Percentiles rank a stretch among this genome's conserved stretches.
Conservation (phyloP, 2,329 filamentous ascomycete species). For the Talaromyces sp. region DNA sequence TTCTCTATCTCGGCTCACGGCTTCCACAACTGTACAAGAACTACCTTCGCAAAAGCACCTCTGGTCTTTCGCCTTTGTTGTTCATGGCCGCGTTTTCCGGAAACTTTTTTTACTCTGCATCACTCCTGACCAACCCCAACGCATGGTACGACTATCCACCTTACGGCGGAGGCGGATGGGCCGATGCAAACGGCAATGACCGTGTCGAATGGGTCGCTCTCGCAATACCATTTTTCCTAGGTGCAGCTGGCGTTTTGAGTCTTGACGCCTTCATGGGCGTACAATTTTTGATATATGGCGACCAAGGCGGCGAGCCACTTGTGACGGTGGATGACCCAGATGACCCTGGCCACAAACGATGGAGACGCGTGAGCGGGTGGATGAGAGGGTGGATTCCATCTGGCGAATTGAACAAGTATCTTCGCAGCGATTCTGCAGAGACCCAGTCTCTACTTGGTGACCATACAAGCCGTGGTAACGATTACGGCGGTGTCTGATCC, state of each 20-base stretch:
- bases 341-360: constrained; percentile 42
- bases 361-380: constrained; percentile 60
- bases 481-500: constrained; percentile 11
- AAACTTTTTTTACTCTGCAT: constrained; percentile 64
- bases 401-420: constrained; percentile 30
- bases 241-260: constrained; percentile 61
- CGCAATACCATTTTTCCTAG: constrained; percentile 63
- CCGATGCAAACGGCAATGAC: constrained; percentile 53
- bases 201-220: constrained; percentile 56
- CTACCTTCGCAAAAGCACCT: constrained; percentile 59
- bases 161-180: constrained; percentile 60
- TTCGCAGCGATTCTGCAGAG: constrained; percentile 25
- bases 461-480: neutral
- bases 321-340: constrained; percentile 48
- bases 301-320: constrained; percentile 43
- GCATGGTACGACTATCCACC: constrained; percentile 58
- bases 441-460: constrained; percentile 8
- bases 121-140: constrained; percentile 61
- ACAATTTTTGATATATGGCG: constrained; percentile 61
- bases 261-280: constrained; percentile 61
- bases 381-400: constrained; percentile 65
- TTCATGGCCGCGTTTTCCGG: constrained; percentile 66
- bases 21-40: constrained; percentile 66
- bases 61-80: constrained; percentile 60
- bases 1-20: constrained; percentile 58